A percentile compares a stretch with the other conserved stretches of the same genome.
Evolutionary conservation across 495 filamentous ascomycete genomes (phyloP).

Genomic region (Parathielavia appendiculata): DNA sequence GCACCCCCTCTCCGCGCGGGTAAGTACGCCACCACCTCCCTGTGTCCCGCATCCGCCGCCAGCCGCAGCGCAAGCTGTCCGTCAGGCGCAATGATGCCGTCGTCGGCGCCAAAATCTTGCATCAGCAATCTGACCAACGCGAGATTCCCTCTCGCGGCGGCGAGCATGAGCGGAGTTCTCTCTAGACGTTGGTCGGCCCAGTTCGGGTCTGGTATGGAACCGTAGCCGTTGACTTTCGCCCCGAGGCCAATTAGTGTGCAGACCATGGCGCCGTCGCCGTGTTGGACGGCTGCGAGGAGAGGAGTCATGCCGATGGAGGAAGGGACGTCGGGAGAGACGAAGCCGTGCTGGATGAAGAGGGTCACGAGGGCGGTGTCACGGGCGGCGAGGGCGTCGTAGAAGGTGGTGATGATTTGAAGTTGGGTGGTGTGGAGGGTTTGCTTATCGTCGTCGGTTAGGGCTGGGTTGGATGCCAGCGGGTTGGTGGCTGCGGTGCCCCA

Average conservation of each 20-base stretch:
- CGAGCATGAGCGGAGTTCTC: conserved; percentile 35
- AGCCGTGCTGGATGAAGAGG: conserved; percentile 19
- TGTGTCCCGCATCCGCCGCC: conserved; percentile 26
- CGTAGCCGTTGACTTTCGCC: conserved; percentile 27
- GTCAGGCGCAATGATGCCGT: conserved; percentile 29
- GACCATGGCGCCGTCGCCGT: conserved; percentile 28
- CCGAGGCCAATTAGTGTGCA: conserved; percentile 31
- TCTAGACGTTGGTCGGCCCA: neutral
- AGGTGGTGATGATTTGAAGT: conserved; percentile 18
- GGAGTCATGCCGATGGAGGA: conserved; percentile 26
- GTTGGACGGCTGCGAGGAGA: conserved; percentile 33
- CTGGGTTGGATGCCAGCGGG: neutral
- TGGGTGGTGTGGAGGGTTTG: conserved; percentile 6
- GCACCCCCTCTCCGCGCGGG: conserved; percentile 31
- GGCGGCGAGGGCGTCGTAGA: conserved; percentile 22
- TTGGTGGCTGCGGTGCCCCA: neutral
- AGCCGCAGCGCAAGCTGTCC: conserved; percentile 31
- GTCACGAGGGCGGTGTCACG: conserved; percentile 22
- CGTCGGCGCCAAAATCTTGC: conserved; percentile 27
- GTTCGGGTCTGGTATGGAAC: neutral
- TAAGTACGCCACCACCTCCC: conserved; percentile 31
- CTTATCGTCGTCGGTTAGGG: neutral
- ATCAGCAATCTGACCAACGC: conserved; percentile 26
- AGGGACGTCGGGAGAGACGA: conserved; percentile 30
- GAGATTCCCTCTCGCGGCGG: conserved; percentile 25